phyloP scores from a whole-genome alignment of 371 early-diverging fungal genomes.

The Mortierella sp. region DNA sequence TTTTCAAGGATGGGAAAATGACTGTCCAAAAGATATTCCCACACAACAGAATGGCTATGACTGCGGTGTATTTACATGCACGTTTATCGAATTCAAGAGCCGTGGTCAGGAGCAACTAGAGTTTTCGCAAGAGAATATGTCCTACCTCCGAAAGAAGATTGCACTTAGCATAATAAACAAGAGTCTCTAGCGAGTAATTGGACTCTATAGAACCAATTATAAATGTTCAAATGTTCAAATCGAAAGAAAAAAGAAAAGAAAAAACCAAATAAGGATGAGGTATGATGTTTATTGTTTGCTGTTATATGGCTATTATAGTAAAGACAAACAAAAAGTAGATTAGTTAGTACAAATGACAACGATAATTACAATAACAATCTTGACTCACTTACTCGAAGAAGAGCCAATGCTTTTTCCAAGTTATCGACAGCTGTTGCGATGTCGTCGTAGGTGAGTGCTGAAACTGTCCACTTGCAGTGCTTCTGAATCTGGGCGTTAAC shows the following conservation, averaged over 20 bases:
- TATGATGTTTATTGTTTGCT: slow-evolving; percentile 24
- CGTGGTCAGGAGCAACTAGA: slow-evolving; percentile 68
- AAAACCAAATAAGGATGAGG: neutral
- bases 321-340: neutral
- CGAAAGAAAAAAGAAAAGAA: neutral
- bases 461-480: slow-evolving; percentile 91
- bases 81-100: slow-evolving; percentile 85
- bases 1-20: slow-evolving; percentile 74
- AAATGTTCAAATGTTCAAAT: neutral
- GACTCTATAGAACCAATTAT: neutral
- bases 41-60: slow-evolving; percentile 92
- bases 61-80: slow-evolving; percentile 97
- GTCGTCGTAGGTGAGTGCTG: slow-evolving; percentile 96
- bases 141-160: slow-evolving; percentile 77
- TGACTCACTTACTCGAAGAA: slow-evolving; percentile 49
- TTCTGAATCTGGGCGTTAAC: slow-evolving; percentile 86
- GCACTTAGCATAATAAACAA: slow-evolving; percentile 79
- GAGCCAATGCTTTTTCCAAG: slow-evolving; percentile 80
- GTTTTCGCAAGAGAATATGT: slow-evolving; percentile 85
- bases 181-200: slow-evolving; percentile 20
- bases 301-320: slow-evolving; percentile 29
- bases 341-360: neutral
- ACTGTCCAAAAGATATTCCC: slow-evolving; percentile 83
- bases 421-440: slow-evolving; percentile 86
- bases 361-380: neutral